These are phyloP conservation scores for Juglanconis juglandina DNA, from an alignment of 2,329 filamentous ascomycete genomes.

Conservation along the genomic window DNA sequence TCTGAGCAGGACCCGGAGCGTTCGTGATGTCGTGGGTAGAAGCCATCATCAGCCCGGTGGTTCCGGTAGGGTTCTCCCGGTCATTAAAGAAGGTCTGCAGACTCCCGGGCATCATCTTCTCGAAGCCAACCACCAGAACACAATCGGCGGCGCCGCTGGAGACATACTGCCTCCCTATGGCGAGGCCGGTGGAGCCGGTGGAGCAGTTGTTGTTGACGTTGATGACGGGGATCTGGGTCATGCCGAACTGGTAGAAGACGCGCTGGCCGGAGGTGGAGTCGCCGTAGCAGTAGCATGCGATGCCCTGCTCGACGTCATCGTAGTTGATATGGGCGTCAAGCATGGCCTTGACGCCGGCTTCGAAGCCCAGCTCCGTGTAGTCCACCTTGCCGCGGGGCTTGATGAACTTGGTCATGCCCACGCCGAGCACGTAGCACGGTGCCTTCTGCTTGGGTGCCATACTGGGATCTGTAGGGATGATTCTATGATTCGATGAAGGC, in stretches of 20 bases:
- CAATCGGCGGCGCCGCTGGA: slow-evolving; percentile 79
- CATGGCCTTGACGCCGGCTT: slow-evolving; percentile 86
- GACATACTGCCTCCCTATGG: slow-evolving; percentile 78
- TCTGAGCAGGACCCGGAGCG: slow-evolving; percentile 81
- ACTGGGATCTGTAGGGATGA: slow-evolving; percentile 18
- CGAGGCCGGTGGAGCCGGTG: slow-evolving; percentile 87
- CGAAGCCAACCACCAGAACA: slow-evolving; percentile 88
- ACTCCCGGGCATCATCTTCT: slow-evolving; percentile 96
- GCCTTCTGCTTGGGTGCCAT: slow-evolving; percentile 51
- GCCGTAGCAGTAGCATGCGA: slow-evolving; percentile 98
- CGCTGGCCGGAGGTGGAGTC: slow-evolving; percentile 93
- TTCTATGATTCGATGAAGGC: not conserved
- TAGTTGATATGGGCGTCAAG: slow-evolving; percentile 87
- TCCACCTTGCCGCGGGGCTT: slow-evolving; percentile 92
- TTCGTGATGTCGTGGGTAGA: slow-evolving; percentile 77
- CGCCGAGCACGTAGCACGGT: slow-evolving; percentile 82
- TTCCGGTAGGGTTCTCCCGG: slow-evolving; percentile 73
- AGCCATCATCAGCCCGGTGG: slow-evolving; percentile 73
- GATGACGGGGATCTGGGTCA: slow-evolving; percentile 93
- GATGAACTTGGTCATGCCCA: slow-evolving; percentile 99
- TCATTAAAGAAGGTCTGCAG: slow-evolving; percentile 83
- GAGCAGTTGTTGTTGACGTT: slow-evolving; percentile 99
- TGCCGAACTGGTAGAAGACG: slow-evolving; percentile 98
- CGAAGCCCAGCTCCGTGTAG: slow-evolving; percentile 91
- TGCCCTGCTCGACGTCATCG: slow-evolving; percentile 89